Conservation (phyloP, 192 early-diverging fungal genomes). For the Mortierella hygrophila region DNA sequence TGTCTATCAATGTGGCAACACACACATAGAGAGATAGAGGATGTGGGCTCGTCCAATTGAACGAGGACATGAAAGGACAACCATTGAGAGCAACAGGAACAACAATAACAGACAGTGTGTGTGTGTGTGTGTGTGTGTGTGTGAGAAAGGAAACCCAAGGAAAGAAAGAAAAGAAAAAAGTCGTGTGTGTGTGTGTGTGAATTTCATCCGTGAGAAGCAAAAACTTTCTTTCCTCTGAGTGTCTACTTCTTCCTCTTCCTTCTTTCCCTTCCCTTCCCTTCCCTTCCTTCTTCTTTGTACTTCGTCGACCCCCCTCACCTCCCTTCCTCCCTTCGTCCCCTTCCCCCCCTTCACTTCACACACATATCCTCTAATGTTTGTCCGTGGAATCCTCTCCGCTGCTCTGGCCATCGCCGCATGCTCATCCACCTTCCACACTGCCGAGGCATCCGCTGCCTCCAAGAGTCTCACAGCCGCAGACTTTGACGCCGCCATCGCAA, state of each 20-base stretch:
- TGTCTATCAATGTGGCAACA: background rate
- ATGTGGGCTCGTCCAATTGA: background rate
- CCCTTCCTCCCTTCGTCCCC: background rate
- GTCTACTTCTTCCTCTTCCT: background rate
- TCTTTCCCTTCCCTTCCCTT: background rate
- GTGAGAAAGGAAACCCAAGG: no score
- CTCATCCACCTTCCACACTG: conserved; percentile 6
- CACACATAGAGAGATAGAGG: no score
- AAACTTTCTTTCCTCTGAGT: background rate
- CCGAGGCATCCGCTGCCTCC: conserved; percentile 41
- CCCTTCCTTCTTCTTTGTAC: background rate
- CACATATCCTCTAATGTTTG: conserved; percentile 21
- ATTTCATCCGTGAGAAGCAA: conserved; percentile 5
- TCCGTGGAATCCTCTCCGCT: conserved; percentile 41
- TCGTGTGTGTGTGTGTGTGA: background rate
- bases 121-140: background rate
- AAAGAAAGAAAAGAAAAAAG: background rate
- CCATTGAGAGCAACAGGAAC: background rate
- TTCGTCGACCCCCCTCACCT: background rate
- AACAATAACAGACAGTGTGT: background rate
- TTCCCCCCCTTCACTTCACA: background rate
- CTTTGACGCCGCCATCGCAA: conserved; percentile 33
- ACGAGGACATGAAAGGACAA: background rate
- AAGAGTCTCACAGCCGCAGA: conserved; percentile 7
- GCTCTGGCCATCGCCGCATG: conserved; percentile 43